Evolutionary conservation across 257 asterid genomes (phyloP).

Genomic region (Lavandula angustifolia): DNA sequence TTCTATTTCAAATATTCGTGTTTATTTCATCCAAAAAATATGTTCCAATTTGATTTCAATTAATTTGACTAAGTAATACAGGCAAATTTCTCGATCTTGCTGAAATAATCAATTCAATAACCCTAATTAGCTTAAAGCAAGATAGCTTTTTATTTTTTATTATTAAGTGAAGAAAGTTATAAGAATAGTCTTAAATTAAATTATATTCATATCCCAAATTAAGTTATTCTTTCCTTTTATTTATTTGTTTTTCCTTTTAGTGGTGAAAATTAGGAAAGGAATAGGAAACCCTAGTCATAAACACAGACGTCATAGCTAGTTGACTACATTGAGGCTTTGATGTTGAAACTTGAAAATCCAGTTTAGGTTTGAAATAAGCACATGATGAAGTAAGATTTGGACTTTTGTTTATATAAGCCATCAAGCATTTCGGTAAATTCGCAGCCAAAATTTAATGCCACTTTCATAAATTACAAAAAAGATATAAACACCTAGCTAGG

Average conservation of each 20-base stretch:
- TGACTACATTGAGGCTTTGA: conserved; percentile 29
- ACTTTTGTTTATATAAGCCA: conserved; percentile 24
- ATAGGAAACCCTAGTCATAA: conserved; percentile 6
- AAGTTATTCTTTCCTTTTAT: background rate
- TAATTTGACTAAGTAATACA: background rate
- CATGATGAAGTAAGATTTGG: conserved; percentile 40
- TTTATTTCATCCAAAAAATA: background rate
- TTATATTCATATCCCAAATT: background rate
- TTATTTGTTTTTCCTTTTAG: background rate
- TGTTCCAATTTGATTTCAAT: background rate
- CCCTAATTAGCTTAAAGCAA: conserved; percentile 9
- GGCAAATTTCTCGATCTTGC: background rate
- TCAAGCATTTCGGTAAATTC: too few relatives aligned
- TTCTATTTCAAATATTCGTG: background rate
- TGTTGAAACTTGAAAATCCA: conserved; percentile 28
- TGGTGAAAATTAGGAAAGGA: conserved; percentile 1
- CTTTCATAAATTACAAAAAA: too few relatives aligned
- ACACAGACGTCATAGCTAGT: conserved; percentile 26
- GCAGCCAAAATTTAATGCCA: too few relatives aligned
- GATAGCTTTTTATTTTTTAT: background rate
- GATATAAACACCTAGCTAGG: too few relatives aligned
- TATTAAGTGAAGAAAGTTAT: background rate
- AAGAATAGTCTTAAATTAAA: background rate
- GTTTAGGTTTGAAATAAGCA: conserved; percentile 42
- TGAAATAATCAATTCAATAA: conserved; percentile 5